These are phyloP conservation scores for Ceratocystis smalleyi DNA, from an alignment of 2,329 filamentous ascomycete species.

Conservation along the genomic window DNA sequence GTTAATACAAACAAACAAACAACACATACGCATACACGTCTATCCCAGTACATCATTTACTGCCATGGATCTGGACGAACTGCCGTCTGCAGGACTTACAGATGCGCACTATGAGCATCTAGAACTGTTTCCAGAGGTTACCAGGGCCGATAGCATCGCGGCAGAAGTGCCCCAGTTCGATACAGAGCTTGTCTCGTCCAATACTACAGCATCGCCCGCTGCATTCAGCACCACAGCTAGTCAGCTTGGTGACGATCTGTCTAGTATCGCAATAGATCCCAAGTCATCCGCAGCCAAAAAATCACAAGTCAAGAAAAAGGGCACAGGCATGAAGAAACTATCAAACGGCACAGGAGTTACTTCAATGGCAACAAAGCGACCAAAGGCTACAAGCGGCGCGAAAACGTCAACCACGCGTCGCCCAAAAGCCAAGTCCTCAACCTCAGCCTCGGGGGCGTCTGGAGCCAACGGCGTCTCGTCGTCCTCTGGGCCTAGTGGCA, in stretches of 20 bases:
- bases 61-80: conserved; percentile 15
- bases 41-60: neutral
- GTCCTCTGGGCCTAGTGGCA: conserved; percentile 23
- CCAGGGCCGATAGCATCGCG: conserved; percentile 1
- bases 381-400: conserved; percentile 27
- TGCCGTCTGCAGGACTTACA: conserved; percentile 11
- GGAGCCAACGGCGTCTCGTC: conserved; percentile 23
- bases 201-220: conserved; percentile 6
- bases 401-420: conserved; percentile 24
- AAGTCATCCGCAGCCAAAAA: conserved; percentile 23
- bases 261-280: conserved; percentile 16
- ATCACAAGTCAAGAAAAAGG: conserved; percentile 26
- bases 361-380: conserved; percentile 17
- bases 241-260: conserved; percentile 6
- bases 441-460: neutral
- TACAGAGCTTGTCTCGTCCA: conserved; percentile 9
- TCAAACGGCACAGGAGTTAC: conserved; percentile 23
- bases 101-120: conserved; percentile 13
- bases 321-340: conserved; percentile 18
- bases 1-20: neutral
- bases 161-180: conserved; percentile 3
- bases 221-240: conserved; percentile 8
- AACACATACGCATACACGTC: neutral
- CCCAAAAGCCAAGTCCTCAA: conserved; percentile 21
- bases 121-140: conserved; percentile 13